A percentile compares a stretch with the other conserved stretches of the same genome.
Evolutionary conservation across 257 asterid genomes (phyloP).

Genomic region (Galeopsis tetrahit): DNA sequence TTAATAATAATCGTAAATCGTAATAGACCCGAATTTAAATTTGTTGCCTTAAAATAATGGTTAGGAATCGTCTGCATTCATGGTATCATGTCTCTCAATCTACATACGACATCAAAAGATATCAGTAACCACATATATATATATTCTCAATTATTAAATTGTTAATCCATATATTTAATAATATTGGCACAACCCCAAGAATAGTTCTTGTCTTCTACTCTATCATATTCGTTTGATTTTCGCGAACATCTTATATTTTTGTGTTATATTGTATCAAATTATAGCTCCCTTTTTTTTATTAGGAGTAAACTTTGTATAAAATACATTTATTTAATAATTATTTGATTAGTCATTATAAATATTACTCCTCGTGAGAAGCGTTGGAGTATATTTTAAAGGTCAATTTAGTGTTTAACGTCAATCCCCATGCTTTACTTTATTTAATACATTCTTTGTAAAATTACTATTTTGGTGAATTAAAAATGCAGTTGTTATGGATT

Average conservation of each 20-base stretch:
- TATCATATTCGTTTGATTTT: no score
- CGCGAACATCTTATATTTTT: no score
- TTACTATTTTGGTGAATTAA: not conserved
- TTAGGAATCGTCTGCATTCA: not conserved
- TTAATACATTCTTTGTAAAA: not conserved
- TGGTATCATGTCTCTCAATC: not conserved
- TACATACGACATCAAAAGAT: not conserved
- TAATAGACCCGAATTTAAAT: not conserved
- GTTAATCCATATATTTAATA: not conserved
- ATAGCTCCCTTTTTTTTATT: no score
- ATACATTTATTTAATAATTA: no score
- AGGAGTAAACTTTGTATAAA: no score
- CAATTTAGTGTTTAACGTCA: conserved; percentile 17
- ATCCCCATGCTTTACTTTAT: conserved; percentile 18
- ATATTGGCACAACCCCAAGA: not conserved
- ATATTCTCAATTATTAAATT: not conserved
- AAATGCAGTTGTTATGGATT: conserved; percentile 13
- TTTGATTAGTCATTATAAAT: no score
- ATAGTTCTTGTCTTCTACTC: no score
- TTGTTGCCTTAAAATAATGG: not conserved
- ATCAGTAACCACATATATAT: not conserved
- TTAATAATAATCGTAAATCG: not conserved
- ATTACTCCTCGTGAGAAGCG: no score
- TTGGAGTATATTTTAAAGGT: not conserved
- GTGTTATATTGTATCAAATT: no score